Percentiles rank a stretch among this genome's conserved stretches.
Evolutionary conservation across 345 rosid species (phyloP).

Genomic region (Brassica incana): DNA sequence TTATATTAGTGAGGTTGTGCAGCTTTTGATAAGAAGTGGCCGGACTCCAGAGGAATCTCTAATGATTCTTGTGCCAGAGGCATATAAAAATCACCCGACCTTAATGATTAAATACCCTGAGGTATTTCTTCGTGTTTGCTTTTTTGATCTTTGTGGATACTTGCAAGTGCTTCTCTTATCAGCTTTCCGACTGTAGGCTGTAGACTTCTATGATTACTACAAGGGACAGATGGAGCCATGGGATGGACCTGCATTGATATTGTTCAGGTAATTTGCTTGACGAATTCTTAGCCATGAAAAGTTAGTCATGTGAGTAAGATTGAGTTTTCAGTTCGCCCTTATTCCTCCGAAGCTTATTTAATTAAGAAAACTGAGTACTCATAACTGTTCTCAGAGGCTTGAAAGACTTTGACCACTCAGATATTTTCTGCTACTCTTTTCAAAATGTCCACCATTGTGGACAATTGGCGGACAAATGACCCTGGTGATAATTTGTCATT

Average conservation of each 20-base stretch:
- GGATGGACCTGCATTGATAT: conserved; percentile 98
- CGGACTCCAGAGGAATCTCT: conserved; percentile 90
- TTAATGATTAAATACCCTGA: conserved; percentile 85
- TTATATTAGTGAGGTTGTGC: conserved; percentile 33
- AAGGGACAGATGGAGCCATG: conserved; percentile 99
- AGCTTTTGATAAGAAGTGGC: conserved; percentile 96
- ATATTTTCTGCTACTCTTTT: conserved; percentile 11
- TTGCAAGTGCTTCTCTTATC: conserved; percentile 27
- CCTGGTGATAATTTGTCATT: conserved; percentile 10
- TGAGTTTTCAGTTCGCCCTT: background rate
- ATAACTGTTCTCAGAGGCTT: conserved; percentile 20
- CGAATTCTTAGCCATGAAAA: background rate
- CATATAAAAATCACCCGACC: conserved; percentile 96
- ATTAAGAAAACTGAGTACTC: conserved; percentile 3
- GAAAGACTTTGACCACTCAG: conserved; percentile 21
- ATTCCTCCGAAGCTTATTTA: background rate
- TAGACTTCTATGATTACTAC: conserved; percentile 94
- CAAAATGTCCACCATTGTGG: conserved; percentile 15
- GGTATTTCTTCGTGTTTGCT: conserved; percentile 47
- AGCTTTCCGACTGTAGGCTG: conserved; percentile 52
- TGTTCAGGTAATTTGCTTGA: conserved; percentile 70
- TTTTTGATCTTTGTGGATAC: conserved; percentile 1
- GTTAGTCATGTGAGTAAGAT: conserved; percentile 14
- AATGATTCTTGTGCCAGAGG: conserved; percentile 99
- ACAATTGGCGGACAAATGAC: conserved; percentile 22